phyloP scores from a whole-genome alignment of 2,329 filamentous ascomycete genomes.

The Fusarium mangiferae region DNA sequence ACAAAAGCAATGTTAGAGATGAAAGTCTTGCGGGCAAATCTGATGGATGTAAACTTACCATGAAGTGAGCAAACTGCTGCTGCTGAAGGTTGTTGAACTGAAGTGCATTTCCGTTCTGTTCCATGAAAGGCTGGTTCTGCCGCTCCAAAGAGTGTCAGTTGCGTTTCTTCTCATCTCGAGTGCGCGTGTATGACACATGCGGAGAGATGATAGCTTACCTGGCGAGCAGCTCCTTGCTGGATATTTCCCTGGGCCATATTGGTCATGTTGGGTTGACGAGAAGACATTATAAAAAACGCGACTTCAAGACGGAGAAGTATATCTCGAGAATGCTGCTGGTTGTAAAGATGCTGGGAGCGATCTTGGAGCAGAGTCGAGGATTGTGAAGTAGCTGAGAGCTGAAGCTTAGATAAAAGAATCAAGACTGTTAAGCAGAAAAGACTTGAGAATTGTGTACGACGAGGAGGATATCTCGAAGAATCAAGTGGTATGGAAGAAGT shows the following conservation, averaged over 20 bases:
- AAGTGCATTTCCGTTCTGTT: neutral
- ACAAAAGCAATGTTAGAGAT: neutral
- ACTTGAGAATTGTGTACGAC: neutral
- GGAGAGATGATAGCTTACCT: conserved; percentile 3
- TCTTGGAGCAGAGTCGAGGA: neutral
- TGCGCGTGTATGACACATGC: neutral
- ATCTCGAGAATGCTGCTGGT: neutral
- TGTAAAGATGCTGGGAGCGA: conserved; percentile 1
- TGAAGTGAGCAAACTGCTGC: neutral
- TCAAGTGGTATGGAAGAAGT: neutral
- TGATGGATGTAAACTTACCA: neutral
- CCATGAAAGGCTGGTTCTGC: neutral
- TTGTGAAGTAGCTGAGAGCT: neutral
- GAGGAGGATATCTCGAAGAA: neutral
- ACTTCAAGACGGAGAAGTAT: neutral
- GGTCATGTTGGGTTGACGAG: neutral
- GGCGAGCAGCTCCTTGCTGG: neutral
- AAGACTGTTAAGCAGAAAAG: conserved; percentile 5
- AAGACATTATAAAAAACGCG: conserved; percentile 10
- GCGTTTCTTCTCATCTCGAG: neutral
- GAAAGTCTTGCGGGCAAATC: neutral
- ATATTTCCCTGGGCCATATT: neutral
- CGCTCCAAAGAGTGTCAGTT: conserved; percentile 6
- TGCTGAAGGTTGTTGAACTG: neutral
- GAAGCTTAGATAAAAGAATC: neutral